Evolutionary conservation across 108 stramenopile species (phyloP).

Genomic region (Nitzschia sp.): DNA sequence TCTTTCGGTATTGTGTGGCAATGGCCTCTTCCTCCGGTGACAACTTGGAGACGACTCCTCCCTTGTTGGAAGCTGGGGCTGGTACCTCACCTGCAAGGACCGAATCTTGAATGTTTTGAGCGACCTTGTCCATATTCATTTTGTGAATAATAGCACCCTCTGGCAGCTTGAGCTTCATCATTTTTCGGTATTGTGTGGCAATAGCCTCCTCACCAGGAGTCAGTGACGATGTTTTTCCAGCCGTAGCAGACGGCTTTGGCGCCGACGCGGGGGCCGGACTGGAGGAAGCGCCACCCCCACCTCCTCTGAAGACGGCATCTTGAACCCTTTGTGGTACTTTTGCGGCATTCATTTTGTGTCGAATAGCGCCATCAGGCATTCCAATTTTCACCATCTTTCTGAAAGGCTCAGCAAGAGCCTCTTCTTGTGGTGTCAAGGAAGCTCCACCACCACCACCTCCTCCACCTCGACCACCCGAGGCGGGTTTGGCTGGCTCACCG

Average conservation of each 20-base stretch:
- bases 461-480: not conserved
- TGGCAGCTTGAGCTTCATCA: constrained; percentile 35
- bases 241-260: not conserved
- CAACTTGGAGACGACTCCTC: constrained; percentile 17
- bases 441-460: not conserved
- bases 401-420: constrained; percentile 27
- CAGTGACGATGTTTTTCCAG: constrained; percentile 1
- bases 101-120: constrained; percentile 23
- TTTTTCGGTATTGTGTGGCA: constrained; percentile 33
- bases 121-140: constrained; percentile 22
- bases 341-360: constrained; percentile 27
- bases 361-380: constrained; percentile 26
- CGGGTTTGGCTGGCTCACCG: constrained; percentile 1
- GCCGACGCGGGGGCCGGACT: constrained; percentile 6
- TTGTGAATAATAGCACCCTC: constrained; percentile 29
- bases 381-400: constrained; percentile 34
- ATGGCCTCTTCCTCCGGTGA: constrained; percentile 31
- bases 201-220: constrained; percentile 28
- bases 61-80: not conserved
- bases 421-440: constrained; percentile 26
- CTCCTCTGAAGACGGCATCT: constrained; percentile 19
- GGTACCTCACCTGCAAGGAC: constrained; percentile 18
- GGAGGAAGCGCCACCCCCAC: not conserved
- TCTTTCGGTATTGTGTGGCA: constrained; percentile 36
- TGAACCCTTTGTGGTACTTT: constrained; percentile 10